Base-by-base conservation (phyloP, 768 basidiomycete genomes). In the Trametes cinnabarina region DNA sequence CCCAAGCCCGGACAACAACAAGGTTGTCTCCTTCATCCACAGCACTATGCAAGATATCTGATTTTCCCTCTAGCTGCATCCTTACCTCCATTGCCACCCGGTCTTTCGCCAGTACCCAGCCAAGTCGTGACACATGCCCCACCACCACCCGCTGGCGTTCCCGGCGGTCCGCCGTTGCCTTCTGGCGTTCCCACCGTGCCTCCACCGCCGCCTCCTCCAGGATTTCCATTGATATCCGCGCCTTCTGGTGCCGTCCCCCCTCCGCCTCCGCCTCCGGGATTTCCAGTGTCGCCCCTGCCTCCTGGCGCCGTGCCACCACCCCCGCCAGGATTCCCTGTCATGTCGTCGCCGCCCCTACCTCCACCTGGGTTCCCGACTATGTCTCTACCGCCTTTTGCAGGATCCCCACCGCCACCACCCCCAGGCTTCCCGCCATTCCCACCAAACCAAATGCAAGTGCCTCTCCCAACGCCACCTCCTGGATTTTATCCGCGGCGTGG, bases 401-500 rank as follows among this genome's bases (percentile, higher is more conserved):
- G 73, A 0, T 79, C 80, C 30, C 85, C 86, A 15, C 63, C 64
- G 1, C 65, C 60, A 7, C 58, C 61, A 30, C 63, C 68, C 6
- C 25, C 47, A 2, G 57, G 66, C 15, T 63, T 69, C 44, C 65
- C 70, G 3, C 72, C 69, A 2, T 61, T 65, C 7, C 43, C 53
- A 3, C 61, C 61, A 63, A 74, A 44, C 35, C 71, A 69, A 54
- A 63, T 61, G 54, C 64, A 56, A 39, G 46, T 48, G 3, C 65
- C 35, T 39, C 49, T 70, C 37, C 70, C 69, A 10, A 75, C 76
- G 0, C 82, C 84, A 26, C 87, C 88, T 25, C 83, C 83, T 1
- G 87, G 86, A 5, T 87, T 90, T 70, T 85, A 85, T 59, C 80
- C 84, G 26, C 79, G 79, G 40, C 78, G 80, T 25, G 69, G 72